Conservation (phyloP, 2,329 filamentous ascomycete species). For the Botrytis porri region DNA sequence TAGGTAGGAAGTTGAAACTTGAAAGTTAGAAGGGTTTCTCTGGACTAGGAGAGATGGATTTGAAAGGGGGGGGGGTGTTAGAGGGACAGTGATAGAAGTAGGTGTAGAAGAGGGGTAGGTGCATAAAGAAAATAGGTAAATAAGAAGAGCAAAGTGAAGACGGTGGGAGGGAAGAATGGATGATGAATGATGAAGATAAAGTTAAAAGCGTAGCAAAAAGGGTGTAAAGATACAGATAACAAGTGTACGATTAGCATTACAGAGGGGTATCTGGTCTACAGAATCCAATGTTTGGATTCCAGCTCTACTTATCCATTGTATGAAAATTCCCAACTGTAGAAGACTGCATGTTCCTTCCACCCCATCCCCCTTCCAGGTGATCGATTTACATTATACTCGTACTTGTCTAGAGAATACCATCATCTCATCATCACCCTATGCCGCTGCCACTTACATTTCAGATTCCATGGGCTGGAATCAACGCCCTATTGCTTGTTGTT, state of each 20-base stretch:
- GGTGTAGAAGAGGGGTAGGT: too few species aligned
- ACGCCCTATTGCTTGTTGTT: neutral
- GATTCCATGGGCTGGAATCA: neutral
- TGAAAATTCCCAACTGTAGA: neutral
- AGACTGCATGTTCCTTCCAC: neutral
- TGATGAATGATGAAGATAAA: neutral
- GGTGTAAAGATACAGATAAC: neutral
- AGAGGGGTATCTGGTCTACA: neutral
- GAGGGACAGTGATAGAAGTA: too few species aligned
- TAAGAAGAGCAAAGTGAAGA: neutral
- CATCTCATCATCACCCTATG: neutral
- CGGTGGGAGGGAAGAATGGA: neutral
- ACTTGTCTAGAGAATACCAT: neutral
- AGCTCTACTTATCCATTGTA: neutral
- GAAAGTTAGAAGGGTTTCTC: neutral
- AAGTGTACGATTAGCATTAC: neutral
- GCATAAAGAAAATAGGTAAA: neutral
- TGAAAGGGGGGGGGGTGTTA: too few species aligned
- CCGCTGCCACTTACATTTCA: neutral
- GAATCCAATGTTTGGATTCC: neutral
- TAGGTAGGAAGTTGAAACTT: neutral
- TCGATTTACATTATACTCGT: neutral
- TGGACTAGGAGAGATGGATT: neutral
- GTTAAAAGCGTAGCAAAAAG: neutral
- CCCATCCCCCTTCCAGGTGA: neutral